Base-by-base conservation (phyloP, 1,284 basidiomycete genomes). In the Microbotryum saponariae region DNA sequence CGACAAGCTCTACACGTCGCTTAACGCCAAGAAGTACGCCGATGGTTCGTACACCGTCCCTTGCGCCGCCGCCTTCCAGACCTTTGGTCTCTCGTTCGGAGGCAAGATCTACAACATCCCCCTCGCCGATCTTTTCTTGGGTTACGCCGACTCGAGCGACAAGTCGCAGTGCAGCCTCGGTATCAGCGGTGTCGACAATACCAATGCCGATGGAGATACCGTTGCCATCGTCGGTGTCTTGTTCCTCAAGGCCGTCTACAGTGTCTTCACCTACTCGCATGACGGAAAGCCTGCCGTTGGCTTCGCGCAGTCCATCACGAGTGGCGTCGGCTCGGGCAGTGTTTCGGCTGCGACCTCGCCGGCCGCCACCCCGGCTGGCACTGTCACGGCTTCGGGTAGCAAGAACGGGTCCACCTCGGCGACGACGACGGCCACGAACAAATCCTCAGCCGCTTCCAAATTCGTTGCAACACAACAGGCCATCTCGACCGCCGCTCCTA, bases 201-300 rank as follows among this genome's bases (percentile, higher is more conserved):
- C 58, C 37, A 70, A 72, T 51, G 65, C 70, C 5, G 54, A 63
- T 16, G 71, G 70, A 18, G 67, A 70, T 44, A 25, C 45, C 1
- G 65, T 70, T 27, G 70, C 70, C 31, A 70, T 72, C 54, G 59
- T 72, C 44, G 65, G 70, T n/a, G 63, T 62, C 52, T 53, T 62
- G 14, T 67, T 69, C 60, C 62, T 68, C 46, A 69, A 70, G 59
- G 51, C 61, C 3, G 63, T 60, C 52, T 69, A 69, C 56, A 52
- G 63, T 18, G 61, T 69, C 21, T 69, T 61, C 54, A 55, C 56
- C 18, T 69, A 69, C 63, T 67, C 65, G n/a, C 57, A 65, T 10
- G 59, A 58, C 51, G 67, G 67, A 21, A 20, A 54, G 2, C 67
- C 67, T 6, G 65, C 67, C 6, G 67, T 69, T 51, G 67, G 65